Percentiles rank a stretch among this genome's conserved stretches.
Evolutionary conservation across 768 basidiomycete species (phyloP).

Genomic region (Termitomyces sp.): DNA sequence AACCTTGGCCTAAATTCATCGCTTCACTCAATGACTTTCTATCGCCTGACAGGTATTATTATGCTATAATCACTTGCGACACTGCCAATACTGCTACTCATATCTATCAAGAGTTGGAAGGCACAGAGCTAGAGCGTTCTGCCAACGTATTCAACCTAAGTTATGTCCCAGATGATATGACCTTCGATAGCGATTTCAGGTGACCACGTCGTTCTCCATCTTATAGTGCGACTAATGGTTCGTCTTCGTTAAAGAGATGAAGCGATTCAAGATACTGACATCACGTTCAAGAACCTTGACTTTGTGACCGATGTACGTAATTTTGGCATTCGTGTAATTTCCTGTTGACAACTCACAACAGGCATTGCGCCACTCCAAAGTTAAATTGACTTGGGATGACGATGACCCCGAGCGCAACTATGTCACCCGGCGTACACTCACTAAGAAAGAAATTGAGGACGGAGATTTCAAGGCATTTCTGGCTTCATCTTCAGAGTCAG

Average conservation of each 20-base stretch:
- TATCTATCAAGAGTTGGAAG: slow-evolving; percentile 83
- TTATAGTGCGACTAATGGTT: neutral
- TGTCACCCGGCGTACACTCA: slow-evolving; percentile 72
- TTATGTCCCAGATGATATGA: slow-evolving; percentile 88
- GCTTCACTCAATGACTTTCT: slow-evolving; percentile 1
- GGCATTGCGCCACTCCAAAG: slow-evolving; percentile 97
- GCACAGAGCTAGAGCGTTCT: slow-evolving; percentile 93
- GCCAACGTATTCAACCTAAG: slow-evolving; percentile 96
- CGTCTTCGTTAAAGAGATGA: slow-evolving; percentile 59
- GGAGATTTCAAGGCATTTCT: slow-evolving; percentile 82
- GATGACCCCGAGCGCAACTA: slow-evolving; percentile 87
- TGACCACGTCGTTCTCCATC: slow-evolving; percentile 20
- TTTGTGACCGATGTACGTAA: slow-evolving; percentile 86
- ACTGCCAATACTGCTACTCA: slow-evolving; percentile 69
- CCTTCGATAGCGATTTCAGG: slow-evolving; percentile 75
- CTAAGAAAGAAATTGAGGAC: slow-evolving; percentile 85
- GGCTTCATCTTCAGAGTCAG: slow-evolving; percentile 64
- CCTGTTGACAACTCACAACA: slow-evolving; percentile 22
- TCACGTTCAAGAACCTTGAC: slow-evolving; percentile 70
- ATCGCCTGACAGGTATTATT: slow-evolving; percentile 70
- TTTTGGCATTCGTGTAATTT: neutral
- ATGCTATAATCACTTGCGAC: slow-evolving; percentile 90
- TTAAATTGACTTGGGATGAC: slow-evolving; percentile 97
- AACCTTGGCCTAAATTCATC: slow-evolving; percentile 17
- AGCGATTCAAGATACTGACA: slow-evolving; percentile 58